phyloP scores from a whole-genome alignment of 768 basidiomycete genomes.

The Galerina marginata region DNA sequence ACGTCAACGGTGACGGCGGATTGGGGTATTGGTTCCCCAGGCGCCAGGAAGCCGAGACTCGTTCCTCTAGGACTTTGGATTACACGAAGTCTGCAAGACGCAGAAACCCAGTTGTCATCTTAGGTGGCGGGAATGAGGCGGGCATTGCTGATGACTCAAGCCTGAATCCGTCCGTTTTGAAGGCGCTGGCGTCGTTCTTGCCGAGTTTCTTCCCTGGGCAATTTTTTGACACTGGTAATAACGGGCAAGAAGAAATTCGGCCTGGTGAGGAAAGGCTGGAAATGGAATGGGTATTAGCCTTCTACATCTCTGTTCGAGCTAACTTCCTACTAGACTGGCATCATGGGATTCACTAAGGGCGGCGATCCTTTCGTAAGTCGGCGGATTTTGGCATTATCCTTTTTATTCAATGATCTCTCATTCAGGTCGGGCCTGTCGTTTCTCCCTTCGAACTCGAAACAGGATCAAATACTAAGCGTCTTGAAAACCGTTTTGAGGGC shows the following conservation, averaged over 20 bases:
- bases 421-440: slow-evolving; percentile 39
- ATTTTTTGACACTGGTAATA: slow-evolving; percentile 35
- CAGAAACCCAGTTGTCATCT: slow-evolving; percentile 6
- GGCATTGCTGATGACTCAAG: slow-evolving; percentile 28
- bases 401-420: background rate
- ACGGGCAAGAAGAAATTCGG: slow-evolving; percentile 5
- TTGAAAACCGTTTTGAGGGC: slow-evolving; percentile 42
- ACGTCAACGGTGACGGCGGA: slow-evolving; percentile 45
- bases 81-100: background rate
- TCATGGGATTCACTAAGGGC: slow-evolving; percentile 74
- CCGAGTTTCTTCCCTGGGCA: slow-evolving; percentile 60
- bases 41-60: slow-evolving; percentile 17
- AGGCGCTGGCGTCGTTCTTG: slow-evolving; percentile 59
- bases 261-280: slow-evolving; percentile 51
- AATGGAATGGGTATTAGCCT: slow-evolving; percentile 73
- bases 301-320: slow-evolving; percentile 1
- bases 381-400: no score
- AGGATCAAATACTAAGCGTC: slow-evolving; percentile 6
- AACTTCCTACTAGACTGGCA: slow-evolving; percentile 63
- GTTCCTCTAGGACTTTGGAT: background rate
- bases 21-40: slow-evolving; percentile 89
- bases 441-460: slow-evolving; percentile 14
- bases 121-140: slow-evolving; percentile 9
- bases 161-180: slow-evolving; percentile 52
- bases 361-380: slow-evolving; percentile 70